Conservation (phyloP, 352 stramenopile species). For the Blastocystis sp. region DNA sequence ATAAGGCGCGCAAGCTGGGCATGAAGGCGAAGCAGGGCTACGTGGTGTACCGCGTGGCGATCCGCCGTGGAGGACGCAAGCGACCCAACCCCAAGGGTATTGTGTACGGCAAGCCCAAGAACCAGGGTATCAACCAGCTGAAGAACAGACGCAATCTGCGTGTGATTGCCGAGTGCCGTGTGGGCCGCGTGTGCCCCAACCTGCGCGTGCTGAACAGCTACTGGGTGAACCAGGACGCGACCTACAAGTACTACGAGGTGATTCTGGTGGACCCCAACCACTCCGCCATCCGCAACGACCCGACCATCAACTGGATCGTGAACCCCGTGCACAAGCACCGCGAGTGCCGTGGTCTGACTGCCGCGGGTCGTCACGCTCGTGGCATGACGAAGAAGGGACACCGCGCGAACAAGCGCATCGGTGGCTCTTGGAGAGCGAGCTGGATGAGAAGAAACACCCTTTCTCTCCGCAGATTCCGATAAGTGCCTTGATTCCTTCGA, state of each 20-base stretch:
- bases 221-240: constrained; percentile 99
- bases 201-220: constrained; percentile 99
- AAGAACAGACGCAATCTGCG: constrained; percentile 95
- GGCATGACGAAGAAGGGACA: constrained; percentile 95
- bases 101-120: constrained; percentile 99
- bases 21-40: constrained; percentile 99
- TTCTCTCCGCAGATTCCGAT: constrained; percentile 96
- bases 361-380: constrained; percentile 89
- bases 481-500: constrained; percentile 70
- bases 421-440: constrained; percentile 89
- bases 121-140: constrained; percentile 99
- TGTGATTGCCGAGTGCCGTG: constrained; percentile 92
- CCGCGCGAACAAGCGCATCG: constrained; percentile 97
- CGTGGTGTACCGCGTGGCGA: constrained; percentile 91
- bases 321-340: constrained; percentile 96
- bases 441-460: constrained; percentile 98
- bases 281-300: constrained; percentile 94
- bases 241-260: constrained; percentile 99
- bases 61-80: constrained; percentile 97
- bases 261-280: constrained; percentile 97
- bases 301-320: constrained; percentile 98
- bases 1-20: constrained; percentile 97
- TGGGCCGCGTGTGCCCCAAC: constrained; percentile 92
- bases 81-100: constrained; percentile 98
- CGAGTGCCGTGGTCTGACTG: neutral